Percentiles rank a stretch among this genome's conserved stretches.
phyloP scores from a whole-genome alignment of 2,329 filamentous ascomycete genomes.

The Colletotrichum sansevieriae region DNA sequence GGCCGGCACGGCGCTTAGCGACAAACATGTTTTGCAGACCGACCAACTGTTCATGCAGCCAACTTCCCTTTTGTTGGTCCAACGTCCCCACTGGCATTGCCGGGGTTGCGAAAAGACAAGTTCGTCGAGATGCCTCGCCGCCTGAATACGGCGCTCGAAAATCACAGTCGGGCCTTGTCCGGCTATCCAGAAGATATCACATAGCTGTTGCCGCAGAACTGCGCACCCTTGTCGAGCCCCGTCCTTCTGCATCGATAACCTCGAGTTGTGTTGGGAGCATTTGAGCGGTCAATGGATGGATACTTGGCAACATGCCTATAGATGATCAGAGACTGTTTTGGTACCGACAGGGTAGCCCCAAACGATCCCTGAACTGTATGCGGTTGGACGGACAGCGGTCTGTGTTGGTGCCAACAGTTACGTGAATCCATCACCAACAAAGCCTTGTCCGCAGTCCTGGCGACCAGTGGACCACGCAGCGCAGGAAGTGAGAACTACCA shows the following conservation, averaged over 20 bases:
- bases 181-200: neutral
- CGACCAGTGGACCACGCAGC: neutral
- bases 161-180: neutral
- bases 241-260: neutral
- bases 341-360: neutral
- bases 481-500: neutral
- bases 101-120: slow-evolving; percentile 27
- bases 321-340: slow-evolving; percentile 8
- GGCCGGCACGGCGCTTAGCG: slow-evolving; percentile 28
- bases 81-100: slow-evolving; percentile 12
- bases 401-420: slow-evolving; percentile 4
- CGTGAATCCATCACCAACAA: slow-evolving; percentile 3
- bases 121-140: slow-evolving; percentile 3
- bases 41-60: slow-evolving; percentile 23
- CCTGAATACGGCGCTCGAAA: neutral
- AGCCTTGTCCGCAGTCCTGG: slow-evolving; percentile 1
- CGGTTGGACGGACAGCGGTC: slow-evolving; percentile 5
- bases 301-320: neutral
- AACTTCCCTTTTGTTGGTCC: slow-evolving; percentile 17
- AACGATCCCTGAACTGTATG: slow-evolving; percentile 5
- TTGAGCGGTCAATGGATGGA: slow-evolving; percentile 1
- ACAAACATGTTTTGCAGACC: slow-evolving; percentile 24
- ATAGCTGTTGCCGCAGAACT: neutral
- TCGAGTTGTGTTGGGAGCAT: slow-evolving; percentile 1
- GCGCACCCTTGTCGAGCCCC: slow-evolving; percentile 5